A percentile compares a stretch with the other conserved stretches of the same genome.
phyloP scores from a whole-genome alignment of 1,284 basidiomycete genomes.

The Phlebopus sp. region DNA sequence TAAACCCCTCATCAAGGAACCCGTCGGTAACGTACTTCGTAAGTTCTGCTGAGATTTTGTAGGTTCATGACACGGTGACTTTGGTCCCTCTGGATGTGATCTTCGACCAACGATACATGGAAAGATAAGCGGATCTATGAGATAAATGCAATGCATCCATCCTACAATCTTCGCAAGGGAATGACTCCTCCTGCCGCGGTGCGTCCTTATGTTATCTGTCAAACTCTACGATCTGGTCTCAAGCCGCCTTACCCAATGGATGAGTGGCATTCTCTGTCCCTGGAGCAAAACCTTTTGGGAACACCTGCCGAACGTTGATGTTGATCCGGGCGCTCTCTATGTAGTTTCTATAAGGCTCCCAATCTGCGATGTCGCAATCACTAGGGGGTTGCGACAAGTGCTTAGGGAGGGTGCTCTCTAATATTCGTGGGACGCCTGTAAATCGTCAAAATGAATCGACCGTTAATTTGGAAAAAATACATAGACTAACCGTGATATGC shows the following conservation, averaged over 20 bases:
- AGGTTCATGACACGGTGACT: slow-evolving; percentile 23
- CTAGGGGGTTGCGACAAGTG: slow-evolving; percentile 43
- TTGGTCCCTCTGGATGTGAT: slow-evolving; percentile 16
- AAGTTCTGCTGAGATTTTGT: not conserved
- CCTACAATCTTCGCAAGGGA: slow-evolving; percentile 1
- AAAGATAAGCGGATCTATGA: slow-evolving; percentile 11
- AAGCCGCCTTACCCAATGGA: not conserved
- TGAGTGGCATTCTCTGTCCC: slow-evolving; percentile 1
- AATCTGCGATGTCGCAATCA: slow-evolving; percentile 36
- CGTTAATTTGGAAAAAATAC: not conserved
- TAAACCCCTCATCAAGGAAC: not conserved
- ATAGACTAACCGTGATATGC: slow-evolving; percentile 74
- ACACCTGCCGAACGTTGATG: slow-evolving; percentile 87
- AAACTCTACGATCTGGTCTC: not conserved
- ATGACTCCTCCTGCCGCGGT: not conserved
- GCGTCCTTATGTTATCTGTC: slow-evolving; percentile 3
- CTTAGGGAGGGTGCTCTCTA: slow-evolving; percentile 73
- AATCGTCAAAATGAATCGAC: slow-evolving; percentile 1
- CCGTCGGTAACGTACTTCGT: not conserved
- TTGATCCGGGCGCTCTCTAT: slow-evolving; percentile 75
- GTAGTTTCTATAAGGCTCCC: slow-evolving; percentile 63
- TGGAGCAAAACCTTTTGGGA: slow-evolving; percentile 67
- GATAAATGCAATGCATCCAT: slow-evolving; percentile 1
- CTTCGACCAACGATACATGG: not conserved
- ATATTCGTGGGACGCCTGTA: slow-evolving; percentile 81